Conservation (phyloP, 1,139 yeast genomes). For the Tardiomyces blankii region DNA sequence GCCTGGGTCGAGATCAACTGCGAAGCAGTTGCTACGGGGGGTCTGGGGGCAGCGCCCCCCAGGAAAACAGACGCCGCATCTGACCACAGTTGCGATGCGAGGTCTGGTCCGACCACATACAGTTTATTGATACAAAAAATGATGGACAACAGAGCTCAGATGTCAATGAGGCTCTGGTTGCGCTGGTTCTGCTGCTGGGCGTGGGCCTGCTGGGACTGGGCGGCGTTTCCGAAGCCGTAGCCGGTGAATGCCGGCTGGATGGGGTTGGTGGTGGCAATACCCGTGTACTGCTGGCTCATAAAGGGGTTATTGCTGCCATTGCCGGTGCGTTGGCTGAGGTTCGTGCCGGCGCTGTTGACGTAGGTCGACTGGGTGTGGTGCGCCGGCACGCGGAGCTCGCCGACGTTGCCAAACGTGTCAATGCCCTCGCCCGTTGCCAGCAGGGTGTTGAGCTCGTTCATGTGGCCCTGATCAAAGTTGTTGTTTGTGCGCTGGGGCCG, state of each 20-base stretch:
- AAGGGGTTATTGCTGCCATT: slow-evolving; percentile 59
- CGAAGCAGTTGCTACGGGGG: no score
- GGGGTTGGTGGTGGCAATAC: slow-evolving; percentile 48
- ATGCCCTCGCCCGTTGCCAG: slow-evolving; percentile 84
- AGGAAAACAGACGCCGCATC: no score
- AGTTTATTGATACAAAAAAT: no score
- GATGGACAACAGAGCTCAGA: neutral
- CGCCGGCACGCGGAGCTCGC: slow-evolving; percentile 81
- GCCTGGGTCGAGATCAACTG: no score
- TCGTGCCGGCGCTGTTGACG: slow-evolving; percentile 82
- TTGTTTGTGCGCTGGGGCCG: slow-evolving; percentile 8
- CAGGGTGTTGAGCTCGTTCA: slow-evolving; percentile 65
- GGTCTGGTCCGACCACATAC: no score
- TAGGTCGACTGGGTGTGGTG: slow-evolving; percentile 82
- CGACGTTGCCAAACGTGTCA: slow-evolving; percentile 94
- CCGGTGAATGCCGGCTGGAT: slow-evolving; percentile 72
- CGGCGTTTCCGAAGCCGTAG: slow-evolving; percentile 78
- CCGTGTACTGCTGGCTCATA: slow-evolving; percentile 62
- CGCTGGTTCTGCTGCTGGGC: neutral
- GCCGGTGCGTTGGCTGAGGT: slow-evolving; percentile 32
- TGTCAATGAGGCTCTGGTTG: neutral
- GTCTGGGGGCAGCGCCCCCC: no score
- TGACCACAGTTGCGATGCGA: no score
- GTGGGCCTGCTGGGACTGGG: neutral
- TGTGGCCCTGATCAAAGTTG: slow-evolving; percentile 25